Evolutionary conservation across 2,329 filamentous ascomycete genomes (phyloP), one percentile per base, ranked within the genome.

Genomic region (Xylariaceae sp.): DNA sequence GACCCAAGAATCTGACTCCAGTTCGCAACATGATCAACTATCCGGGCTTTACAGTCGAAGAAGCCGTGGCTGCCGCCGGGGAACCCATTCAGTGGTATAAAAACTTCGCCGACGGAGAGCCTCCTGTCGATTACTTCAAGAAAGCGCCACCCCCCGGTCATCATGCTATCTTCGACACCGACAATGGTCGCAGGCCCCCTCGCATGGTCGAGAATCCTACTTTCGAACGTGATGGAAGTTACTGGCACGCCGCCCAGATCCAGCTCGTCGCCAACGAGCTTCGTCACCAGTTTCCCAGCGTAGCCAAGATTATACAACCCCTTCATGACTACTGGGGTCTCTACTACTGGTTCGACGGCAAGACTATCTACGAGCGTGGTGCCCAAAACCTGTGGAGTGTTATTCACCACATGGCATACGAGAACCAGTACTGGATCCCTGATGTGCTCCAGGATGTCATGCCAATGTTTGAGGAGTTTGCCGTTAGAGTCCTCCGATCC

Each of bases 341-440:
- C 17, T 74, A 68, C 59, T 50, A 55, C 2, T 76, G 70, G 48
- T 78, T 72, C 36, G 73, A 77, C 47, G 62, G 65, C 1, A 43
- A 55, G 9, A 73, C 77, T 37, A 57, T 78, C 19, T 77, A 72
- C 53, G 36, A 62, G 28, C 59, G 65, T 11, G 74, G 74, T 7
- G 68, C 67, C 0, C 57, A 67, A 45, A 78, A 78, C 45, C 57
- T 76, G 11, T 73, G 66, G 65, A 69, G 68, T 19, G 61, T 76
- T 26, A 49, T 73, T 34, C 62, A 65, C 22, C 61, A 64, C 8
- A 52, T 75, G 2, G 55, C 52, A 31, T 58, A 61, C 13, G 69
- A 73, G 51, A 74, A 72, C 19, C 42, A 53, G 28, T 52, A 58
- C 11, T 61, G 68, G 26, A 40, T 53, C 12, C 39, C 44, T 2